Percentiles rank a stretch among this genome's conserved stretches.
These are phyloP conservation scores for Suillus discolor DNA, from an alignment of 768 basidiomycete species.

Conservation along the genomic window DNA sequence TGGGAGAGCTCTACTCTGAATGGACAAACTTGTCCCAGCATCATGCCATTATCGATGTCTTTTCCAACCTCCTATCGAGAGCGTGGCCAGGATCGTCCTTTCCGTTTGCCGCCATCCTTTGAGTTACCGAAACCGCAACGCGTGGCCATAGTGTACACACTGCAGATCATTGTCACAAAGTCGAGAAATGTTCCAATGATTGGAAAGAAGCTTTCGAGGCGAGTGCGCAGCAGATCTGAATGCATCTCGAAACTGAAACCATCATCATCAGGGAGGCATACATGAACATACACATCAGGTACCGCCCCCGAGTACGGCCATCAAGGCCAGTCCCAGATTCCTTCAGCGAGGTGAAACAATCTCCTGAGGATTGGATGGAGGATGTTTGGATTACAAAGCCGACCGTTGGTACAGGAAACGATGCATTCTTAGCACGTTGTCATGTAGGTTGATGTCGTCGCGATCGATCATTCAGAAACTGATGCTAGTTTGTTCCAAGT, in stretches of 20 bases:
- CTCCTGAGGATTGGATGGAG: constrained; percentile 37
- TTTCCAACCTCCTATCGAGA: constrained; percentile 33
- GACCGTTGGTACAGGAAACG: constrained; percentile 9
- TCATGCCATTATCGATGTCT: constrained; percentile 31
- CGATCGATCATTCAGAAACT: neutral
- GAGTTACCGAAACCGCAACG: constrained; percentile 26
- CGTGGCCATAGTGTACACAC: constrained; percentile 26
- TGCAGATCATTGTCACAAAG: constrained; percentile 29
- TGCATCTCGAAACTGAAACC: constrained; percentile 8
- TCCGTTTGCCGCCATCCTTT: constrained; percentile 34
- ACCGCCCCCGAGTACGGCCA: constrained; percentile 34
- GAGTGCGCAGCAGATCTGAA: neutral
- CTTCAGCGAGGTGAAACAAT: constrained; percentile 28
- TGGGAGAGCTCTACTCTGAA: constrained; percentile 23
- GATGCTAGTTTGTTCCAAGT: constrained; percentile 35
- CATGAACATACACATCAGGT: constrained; percentile 27
- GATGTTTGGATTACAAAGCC: constrained; percentile 32
- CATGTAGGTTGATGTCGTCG: constrained; percentile 25
- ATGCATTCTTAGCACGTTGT: constrained; percentile 26
- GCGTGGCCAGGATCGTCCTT: constrained; percentile 18
- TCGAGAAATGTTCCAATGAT: constrained; percentile 13
- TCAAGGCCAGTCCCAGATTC: constrained; percentile 29
- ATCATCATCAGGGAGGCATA: constrained; percentile 20
- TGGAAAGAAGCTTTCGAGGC: constrained; percentile 8
- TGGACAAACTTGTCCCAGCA: constrained; percentile 25